Conservation (phyloP, 495 filamentous ascomycete species). For the Penicillium flavigenum region DNA sequence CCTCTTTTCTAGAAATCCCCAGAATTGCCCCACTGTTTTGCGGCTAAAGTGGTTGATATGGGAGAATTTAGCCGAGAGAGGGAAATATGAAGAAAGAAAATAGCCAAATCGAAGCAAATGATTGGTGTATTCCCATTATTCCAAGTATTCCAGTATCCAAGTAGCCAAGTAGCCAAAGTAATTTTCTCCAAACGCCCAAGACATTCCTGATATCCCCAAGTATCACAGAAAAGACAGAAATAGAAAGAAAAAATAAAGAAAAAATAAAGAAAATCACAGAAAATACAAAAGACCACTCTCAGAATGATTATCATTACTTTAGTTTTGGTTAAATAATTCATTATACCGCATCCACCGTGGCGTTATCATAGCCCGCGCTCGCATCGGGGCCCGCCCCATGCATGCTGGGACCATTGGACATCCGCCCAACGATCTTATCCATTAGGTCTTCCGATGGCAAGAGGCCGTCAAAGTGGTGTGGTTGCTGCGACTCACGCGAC, state of each 20-base stretch:
- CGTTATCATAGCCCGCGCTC: conserved; percentile 34
- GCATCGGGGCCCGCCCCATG: conserved; percentile 43
- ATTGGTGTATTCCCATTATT: background rate
- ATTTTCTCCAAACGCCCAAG: background rate
- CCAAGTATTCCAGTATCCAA: background rate
- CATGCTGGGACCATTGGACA: conserved; percentile 38
- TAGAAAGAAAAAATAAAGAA: conserved; percentile 2
- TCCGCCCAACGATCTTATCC: conserved; percentile 42
- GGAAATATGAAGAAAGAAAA: background rate
- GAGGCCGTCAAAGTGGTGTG: conserved; percentile 38
- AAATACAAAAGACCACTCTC: conserved; percentile 24
- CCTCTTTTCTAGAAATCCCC: background rate
- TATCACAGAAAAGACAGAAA: background rate
- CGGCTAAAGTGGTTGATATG: conserved; percentile 5
- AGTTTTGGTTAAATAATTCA: conserved; percentile 11
- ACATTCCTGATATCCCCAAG: conserved; percentile 3
- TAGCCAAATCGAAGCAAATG: background rate
- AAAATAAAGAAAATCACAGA: conserved; percentile 12
- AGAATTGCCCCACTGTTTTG: conserved; percentile 5
- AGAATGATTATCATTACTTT: conserved; percentile 36
- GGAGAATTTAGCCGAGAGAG: background rate
- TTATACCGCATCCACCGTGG: conserved; percentile 39
- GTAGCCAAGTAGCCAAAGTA: background rate
- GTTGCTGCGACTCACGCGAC: conserved; percentile 40
- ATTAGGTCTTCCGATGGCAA: conserved; percentile 43